Base-by-base conservation (phyloP, 129 eudicot species). In the Ambrosia artemisiifolia region DNA sequence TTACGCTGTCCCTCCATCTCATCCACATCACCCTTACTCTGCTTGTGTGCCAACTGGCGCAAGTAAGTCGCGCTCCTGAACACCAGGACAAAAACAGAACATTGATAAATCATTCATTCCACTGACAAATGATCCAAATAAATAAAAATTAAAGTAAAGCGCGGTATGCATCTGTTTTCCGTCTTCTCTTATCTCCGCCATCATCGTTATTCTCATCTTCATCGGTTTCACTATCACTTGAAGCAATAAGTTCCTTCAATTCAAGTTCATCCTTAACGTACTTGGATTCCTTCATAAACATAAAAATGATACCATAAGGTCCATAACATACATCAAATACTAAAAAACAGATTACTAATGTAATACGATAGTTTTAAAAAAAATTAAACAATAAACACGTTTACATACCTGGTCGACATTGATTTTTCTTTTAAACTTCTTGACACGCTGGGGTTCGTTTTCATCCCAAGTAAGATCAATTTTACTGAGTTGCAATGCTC, bases 381-480 rank as follows among this genome's bases (percentile, higher is more conserved):
- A 53, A 17, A 55, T 63, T 8, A 65, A 32, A 17, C 0, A 67
- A 13, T 24, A 70, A 51, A 28, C 40, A 30, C 11, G 14, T 7
- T 57, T 17, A 68, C 68, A 18, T 54, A 93, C 98, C 91, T 90
- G 88, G 6, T 90, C 92, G 5, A 72, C 83, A 69, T 83, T 84
- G 55, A 87, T 82, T 69, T 83, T 85, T 60, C 96, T 83, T 83
- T 87, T 89, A 74, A 93, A 78, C 64, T 85, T 82, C 85, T 80
- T 90, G 20, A 68, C 65, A 49, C 98, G 96, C 36, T 87, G 92
- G n/a, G 96, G 96, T 70, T 90, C 98, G 66, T 84, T 91, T 48
- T 93, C 98, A 84, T 93, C 98, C 98, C 98, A 93, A 11, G 92
- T 87, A 63, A 90, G 92, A 36, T 78, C 78, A 71, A 87, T 73